phyloP scores from a whole-genome alignment of 352 stramenopile species.

The Phytophthora capsici region DNA sequence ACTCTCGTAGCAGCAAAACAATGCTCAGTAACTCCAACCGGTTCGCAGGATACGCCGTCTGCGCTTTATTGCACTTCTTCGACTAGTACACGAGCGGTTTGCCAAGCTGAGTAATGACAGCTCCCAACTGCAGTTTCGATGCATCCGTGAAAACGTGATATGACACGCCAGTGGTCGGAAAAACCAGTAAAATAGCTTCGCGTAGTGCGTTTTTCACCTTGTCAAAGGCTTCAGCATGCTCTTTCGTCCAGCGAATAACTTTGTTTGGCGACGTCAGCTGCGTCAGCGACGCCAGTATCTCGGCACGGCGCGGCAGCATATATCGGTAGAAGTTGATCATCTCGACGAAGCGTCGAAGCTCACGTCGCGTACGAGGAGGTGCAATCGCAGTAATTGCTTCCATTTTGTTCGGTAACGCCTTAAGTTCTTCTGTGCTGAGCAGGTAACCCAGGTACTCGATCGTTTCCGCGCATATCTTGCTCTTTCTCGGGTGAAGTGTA shows the following conservation, averaged over 20 bases:
- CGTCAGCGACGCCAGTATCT: no score
- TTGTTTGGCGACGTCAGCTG: no score
- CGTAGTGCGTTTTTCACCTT: background rate
- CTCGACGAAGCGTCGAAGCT: slow-evolving; percentile 1
- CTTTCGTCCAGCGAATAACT: no score
- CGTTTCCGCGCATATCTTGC: slow-evolving; percentile 3
- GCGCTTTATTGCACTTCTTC: background rate
- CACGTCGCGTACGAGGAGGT: background rate
- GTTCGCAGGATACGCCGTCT: slow-evolving; percentile 1
- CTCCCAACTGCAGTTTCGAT: background rate
- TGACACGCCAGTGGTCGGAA: background rate
- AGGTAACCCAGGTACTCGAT: slow-evolving; percentile 11
- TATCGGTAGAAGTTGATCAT: slow-evolving; percentile 18
- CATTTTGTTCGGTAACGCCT: slow-evolving; percentile 12
- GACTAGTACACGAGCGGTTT: background rate
- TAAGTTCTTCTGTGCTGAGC: background rate
- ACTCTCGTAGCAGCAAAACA: background rate
- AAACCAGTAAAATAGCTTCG: background rate
- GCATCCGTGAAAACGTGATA: background rate
- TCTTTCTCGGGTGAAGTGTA: slow-evolving; percentile 7
- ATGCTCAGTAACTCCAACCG: slow-evolving; percentile 1
- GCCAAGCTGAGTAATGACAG: background rate
- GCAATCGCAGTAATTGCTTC: background rate
- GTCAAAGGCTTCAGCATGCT: background rate
- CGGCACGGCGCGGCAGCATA: no score